Conservation (phyloP, 805 yeast species). For the Yarrowia deformans region DNA sequence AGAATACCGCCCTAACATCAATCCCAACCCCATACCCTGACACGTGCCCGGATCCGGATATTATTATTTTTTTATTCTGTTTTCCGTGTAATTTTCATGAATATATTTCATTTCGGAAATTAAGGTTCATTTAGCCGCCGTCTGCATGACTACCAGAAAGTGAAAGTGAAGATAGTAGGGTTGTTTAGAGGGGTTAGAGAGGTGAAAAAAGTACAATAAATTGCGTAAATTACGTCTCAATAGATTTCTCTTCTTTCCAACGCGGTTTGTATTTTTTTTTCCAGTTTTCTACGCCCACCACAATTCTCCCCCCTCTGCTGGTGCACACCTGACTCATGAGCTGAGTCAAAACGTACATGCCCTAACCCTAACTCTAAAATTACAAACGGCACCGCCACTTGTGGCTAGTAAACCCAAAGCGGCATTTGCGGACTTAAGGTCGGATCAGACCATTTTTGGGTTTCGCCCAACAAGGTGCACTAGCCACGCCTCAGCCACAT, state of each 20-base stretch:
- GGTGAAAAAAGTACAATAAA: too few relatives aligned
- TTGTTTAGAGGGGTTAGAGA: too few relatives aligned
- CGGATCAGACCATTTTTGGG: conserved; percentile 14
- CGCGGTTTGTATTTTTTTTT: too few relatives aligned
- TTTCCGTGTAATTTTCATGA: background rate
- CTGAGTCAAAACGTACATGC: conserved; percentile 9
- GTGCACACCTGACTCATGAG: conserved; percentile 9
- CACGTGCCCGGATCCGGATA: too few relatives aligned
- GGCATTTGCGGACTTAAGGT: background rate
- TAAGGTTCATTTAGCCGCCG: conserved; percentile 10
- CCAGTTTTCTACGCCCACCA: too few relatives aligned
- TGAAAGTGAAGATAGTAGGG: too few relatives aligned
- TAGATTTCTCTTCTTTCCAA: too few relatives aligned
- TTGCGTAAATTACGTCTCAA: too few relatives aligned
- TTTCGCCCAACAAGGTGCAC: conserved; percentile 1
- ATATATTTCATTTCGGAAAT: conserved; percentile 6
- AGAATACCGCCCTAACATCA: too few relatives aligned
- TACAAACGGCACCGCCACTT: conserved; percentile 9
- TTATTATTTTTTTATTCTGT: background rate
- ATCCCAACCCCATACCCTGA: too few relatives aligned
- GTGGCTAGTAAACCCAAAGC: conserved; percentile 7
- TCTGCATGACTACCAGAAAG: too few relatives aligned
- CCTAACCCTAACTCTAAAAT: background rate
- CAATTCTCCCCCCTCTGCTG: too few relatives aligned
- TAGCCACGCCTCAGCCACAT: conserved; percentile 22